Conservation (phyloP, 2,329 filamentous ascomycete genomes). For the Colletotrichum simmondsii region DNA sequence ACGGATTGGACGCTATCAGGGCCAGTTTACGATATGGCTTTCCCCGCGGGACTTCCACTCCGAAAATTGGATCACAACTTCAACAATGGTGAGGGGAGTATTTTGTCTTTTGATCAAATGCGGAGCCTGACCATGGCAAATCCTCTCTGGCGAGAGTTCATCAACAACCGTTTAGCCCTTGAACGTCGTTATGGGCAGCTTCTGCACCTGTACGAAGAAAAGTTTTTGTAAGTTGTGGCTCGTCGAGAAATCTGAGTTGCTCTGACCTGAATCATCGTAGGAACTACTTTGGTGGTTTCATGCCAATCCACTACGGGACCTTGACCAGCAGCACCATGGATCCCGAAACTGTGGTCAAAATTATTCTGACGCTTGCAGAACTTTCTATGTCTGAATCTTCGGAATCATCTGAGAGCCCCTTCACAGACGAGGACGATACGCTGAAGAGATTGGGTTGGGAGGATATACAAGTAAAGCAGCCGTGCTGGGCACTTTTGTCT, state of each 20-base stretch:
- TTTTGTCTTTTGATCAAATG: conserved; percentile 38
- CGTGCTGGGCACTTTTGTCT: conserved; percentile 37
- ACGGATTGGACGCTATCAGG: neutral
- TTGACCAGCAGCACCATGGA: conserved; percentile 32
- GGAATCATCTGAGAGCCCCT: conserved; percentile 31
- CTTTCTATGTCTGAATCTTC: conserved; percentile 31
- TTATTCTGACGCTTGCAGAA: conserved; percentile 36
- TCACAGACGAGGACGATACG: conserved; percentile 34
- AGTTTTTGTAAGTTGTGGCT: conserved; percentile 29
- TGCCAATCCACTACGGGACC: conserved; percentile 38
- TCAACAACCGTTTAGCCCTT: conserved; percentile 35
- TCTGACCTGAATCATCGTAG: neutral
- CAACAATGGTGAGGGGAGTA: conserved; percentile 39
- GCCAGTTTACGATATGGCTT: neutral
- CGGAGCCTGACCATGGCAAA: conserved; percentile 33
- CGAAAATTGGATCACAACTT: conserved; percentile 38
- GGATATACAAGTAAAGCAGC: conserved; percentile 35
- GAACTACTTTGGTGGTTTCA: conserved; percentile 36
- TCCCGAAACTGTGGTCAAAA: conserved; percentile 36
- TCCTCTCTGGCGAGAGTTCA: conserved; percentile 38
- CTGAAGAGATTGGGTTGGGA: conserved; percentile 37
- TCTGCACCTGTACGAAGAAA: conserved; percentile 35
- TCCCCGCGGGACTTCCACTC: conserved; percentile 7
- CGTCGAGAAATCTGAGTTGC: rapidly evolving
- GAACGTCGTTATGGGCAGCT: conserved; percentile 38